Conservation (phyloP, 495 filamentous ascomycete species). For the Aspergillus wentii region DNA sequence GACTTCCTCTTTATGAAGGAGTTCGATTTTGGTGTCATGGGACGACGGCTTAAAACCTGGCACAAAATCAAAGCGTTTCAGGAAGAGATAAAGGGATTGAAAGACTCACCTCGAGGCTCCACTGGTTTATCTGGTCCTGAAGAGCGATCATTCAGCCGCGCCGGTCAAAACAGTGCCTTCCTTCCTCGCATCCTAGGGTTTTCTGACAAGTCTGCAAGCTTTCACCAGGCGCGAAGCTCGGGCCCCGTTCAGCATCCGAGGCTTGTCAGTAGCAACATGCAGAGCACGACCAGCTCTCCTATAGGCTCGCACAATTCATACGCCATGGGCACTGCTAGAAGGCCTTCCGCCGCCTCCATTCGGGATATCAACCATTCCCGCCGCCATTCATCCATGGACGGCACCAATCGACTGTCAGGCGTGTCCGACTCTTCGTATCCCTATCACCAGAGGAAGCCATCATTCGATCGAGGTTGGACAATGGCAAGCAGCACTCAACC, state of each 20-base stretch:
- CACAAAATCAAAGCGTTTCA: slow-evolving; percentile 86
- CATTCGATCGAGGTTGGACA: slow-evolving; percentile 89
- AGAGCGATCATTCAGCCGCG: slow-evolving; percentile 34
- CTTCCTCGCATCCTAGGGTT: slow-evolving; percentile 59
- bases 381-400: slow-evolving; percentile 79
- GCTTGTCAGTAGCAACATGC: slow-evolving; percentile 21
- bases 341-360: slow-evolving; percentile 78
- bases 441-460: slow-evolving; percentile 73
- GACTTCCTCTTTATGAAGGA: slow-evolving; percentile 89
- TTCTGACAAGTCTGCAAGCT: slow-evolving; percentile 35
- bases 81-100: slow-evolving; percentile 62
- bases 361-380: slow-evolving; percentile 81
- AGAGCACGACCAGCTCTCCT: slow-evolving; percentile 27
- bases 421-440: slow-evolving; percentile 19
- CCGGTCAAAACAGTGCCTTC: slow-evolving; percentile 38
- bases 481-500: slow-evolving; percentile 50
- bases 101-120: slow-evolving; percentile 24
- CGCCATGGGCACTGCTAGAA: slow-evolving; percentile 50
- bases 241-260: slow-evolving; percentile 28
- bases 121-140: no score
- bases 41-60: slow-evolving; percentile 87
- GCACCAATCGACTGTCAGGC: slow-evolving; percentile 38
- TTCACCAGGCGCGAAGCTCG: slow-evolving; percentile 19
- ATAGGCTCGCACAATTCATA: slow-evolving; percentile 28
- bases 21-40: slow-evolving; percentile 89